phyloP scores from a whole-genome alignment of 768 basidiomycete species.

The Panellus pusillus region DNA sequence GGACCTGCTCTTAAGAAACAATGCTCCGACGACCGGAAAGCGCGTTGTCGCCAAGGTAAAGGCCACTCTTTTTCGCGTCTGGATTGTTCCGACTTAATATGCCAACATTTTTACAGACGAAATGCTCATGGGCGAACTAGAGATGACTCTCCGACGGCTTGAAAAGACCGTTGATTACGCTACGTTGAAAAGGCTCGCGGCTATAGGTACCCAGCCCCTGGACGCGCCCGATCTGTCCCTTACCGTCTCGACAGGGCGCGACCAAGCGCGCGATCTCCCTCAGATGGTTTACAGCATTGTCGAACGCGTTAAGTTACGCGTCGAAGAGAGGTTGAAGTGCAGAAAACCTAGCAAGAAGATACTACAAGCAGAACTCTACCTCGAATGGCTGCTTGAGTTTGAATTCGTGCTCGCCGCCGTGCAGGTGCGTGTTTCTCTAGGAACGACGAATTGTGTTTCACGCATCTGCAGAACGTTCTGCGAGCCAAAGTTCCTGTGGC shows the following conservation, averaged over 20 bases:
- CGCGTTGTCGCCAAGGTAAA: constrained; percentile 11
- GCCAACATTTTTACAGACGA: neutral
- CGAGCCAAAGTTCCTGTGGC: constrained; percentile 36
- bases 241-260: constrained; percentile 3
- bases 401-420: constrained; percentile 39
- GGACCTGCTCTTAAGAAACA: constrained; percentile 14
- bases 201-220: constrained; percentile 9
- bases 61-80: neutral
- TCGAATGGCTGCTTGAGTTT: constrained; percentile 41
- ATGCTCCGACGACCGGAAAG: constrained; percentile 11
- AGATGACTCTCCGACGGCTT: constrained; percentile 13
- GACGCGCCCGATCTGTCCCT: constrained; percentile 1
- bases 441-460: neutral
- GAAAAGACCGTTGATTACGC: constrained; percentile 12
- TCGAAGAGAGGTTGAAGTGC: constrained; percentile 29
- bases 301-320: constrained; percentile 31
- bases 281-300: constrained; percentile 32
- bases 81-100: neutral
- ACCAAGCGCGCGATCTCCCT: neutral
- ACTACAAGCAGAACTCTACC: constrained; percentile 44
- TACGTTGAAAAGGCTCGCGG: constrained; percentile 10
- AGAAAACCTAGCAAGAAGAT: constrained; percentile 27
- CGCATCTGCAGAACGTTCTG: constrained; percentile 33
- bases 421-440: constrained; percentile 29
- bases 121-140: constrained; percentile 1